Evolutionary conservation across 495 filamentous ascomycete species (phyloP), one percentile per base, ranked within the genome.

Genomic region (Aspergillus saccharolyticus): DNA sequence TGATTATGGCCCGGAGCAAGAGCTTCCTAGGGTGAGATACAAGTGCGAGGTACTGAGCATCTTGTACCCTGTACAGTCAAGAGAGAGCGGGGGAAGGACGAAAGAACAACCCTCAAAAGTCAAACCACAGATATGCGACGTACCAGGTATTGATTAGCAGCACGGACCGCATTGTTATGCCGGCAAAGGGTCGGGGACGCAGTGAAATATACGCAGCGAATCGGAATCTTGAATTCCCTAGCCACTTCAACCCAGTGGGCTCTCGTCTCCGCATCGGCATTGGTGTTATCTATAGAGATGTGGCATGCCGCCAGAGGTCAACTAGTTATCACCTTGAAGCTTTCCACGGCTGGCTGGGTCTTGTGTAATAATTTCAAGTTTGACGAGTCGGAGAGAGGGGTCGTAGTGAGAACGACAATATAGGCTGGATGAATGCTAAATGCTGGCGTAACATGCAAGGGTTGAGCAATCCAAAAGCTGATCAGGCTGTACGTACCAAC

Each of bases 111-210:
- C 48, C 28, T 9, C 25, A 2, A 7, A 22, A 14, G 25, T 10
- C 10, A 30, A 10, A 30, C 25, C 25, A 30, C 10, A 30, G 25
- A 30, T 30, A 10, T 30, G 25, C 25, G 42, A 60, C 65, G 18
- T 52, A 75, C 72, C 57, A 77, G 57, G 49, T 61, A 64, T 57
- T 67, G 67, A 64, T 89, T 90, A 52, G 93, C 73, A 0, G 90
- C 85, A 61, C 94, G 81, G 28, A 95, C 90, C 0, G 84, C 84
- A 65, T 94, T 88, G 65, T 98, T 97, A 71, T 98, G 94, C 67
- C 88, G 82, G 71, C 91, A 96, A 4, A 97, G 62, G 42, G 81
- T 79, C 10, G 83, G 64, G 1, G 83, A 71, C 16, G 90, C 83
- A 48, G 87, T 88, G 72, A 98, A 96, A 63, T 89, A 87, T 4